Base-by-base conservation (phyloP, 2,329 filamentous ascomycete species). In the Arthrobotrys iridis region DNA sequence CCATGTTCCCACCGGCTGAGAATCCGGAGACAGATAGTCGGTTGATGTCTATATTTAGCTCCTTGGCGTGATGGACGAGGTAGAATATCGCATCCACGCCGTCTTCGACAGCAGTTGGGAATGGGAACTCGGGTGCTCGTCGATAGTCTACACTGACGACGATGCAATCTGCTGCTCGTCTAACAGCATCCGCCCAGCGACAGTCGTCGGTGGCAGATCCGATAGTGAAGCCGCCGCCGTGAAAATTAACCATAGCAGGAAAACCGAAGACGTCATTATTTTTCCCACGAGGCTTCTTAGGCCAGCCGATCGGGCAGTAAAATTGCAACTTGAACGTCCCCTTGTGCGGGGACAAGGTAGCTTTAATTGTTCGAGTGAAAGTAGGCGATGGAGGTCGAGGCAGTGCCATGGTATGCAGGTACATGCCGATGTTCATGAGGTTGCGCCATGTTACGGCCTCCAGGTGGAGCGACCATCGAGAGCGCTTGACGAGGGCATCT, bases 361-460 rank as follows among this genome's bases (percentile, higher is more conserved):
- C 85, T 24, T 84, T 81, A 30, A 91, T 85, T 15, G 84, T 84
- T 46, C 85, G 85, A 50, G 84, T 84, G 82, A 92, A 92, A 28
- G 84, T 82, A 1, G 89, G 88, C 30, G 82, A 83, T 0, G 88
- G 87, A 4, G 89, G 88, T 57, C 86, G 84, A 4, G 89, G 88
- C 43, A 85, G 82, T 0, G 89, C 86, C 72, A 89, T 82, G 64
- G 85, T 86, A 80, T 92, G 90, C 40, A 92, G 83, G 73, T 86
- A 84, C 89, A 91, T 91, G 79, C 89, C 90, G 67, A 91, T 85
- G 70, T 84, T 85, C 86, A 91, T 91, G 43, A 91, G 83, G 66
- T 86, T 85, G 60, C 90, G 86, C 89, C 89, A 91, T 80, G 89
- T 86, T 26, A 85, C 82, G 50, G 90, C 90, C 80, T 90, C 86